Evolutionary conservation across 495 filamentous ascomycete genomes (phyloP), one percentile per base, ranked within the genome.

Genomic region (Lepraria neglecta): DNA sequence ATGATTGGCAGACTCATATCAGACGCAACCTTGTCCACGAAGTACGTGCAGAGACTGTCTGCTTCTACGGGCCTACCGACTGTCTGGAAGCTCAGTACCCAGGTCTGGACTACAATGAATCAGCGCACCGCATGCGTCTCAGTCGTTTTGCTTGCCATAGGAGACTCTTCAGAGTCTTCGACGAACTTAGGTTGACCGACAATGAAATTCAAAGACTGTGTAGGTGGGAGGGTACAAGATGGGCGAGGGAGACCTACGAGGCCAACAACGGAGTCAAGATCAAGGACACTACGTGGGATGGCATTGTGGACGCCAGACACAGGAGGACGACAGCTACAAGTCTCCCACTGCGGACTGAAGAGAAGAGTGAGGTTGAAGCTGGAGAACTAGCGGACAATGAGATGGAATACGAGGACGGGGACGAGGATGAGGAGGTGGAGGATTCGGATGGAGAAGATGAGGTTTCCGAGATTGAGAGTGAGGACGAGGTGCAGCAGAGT

Each of bases 181-280:
- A 96, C 67, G 78, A 77, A 45, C 79, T 96, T 21, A 77, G 83
- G 43, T 74, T 95, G n/a, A 94, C 91, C 0, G 75, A 82, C 43
- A 73, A 77, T 54, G 91, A 96, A 68, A 95, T 96, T 63, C 76
- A 81, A 2, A 80, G 77, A 14, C 75, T 96, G 61, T 95, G 91
- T 63, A 87, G 87, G 67, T 96, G 91, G 91, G 90, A 95, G 70
- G 91, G 91, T n/a, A 95, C 91, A 56, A 87, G 87, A 65, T 95
- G 87, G 78, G 91, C 91, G 33, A 87, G 90, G 61, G 84, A 92
- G 69, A 82, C 86, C 15, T 95, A 87, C 70, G 91, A 96, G 75
- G 76, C 77, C 46, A 90, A 95, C 68, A 84, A 89, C 66, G 83
- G 84, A 3, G 77, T 87, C 51, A 77, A 68, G 24, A 90, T 96